phyloP scores from a whole-genome alignment of 139 green algal species.

The Astrephomene gubernaculifera region DNA sequence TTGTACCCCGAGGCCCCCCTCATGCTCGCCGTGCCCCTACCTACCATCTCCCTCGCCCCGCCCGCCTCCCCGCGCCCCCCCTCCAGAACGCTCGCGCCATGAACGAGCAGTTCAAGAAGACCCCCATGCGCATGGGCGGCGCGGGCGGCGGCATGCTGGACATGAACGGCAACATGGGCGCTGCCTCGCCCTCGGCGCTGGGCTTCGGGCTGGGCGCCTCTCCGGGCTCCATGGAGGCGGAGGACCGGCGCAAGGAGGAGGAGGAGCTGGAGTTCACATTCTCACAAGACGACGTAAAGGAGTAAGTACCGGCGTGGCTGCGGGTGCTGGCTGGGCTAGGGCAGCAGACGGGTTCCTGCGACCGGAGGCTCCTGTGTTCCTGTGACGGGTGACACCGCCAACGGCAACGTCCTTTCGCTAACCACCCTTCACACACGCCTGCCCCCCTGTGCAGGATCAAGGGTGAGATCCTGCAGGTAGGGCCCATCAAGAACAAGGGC shows the following conservation, averaged over 20 bases:
- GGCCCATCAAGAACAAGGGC: not conserved
- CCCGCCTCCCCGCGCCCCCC: not conserved
- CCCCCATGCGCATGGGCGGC: conserved; percentile 75
- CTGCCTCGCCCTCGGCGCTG: not conserved
- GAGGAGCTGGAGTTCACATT: conserved; percentile 63
- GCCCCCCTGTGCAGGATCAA: conserved; percentile 26
- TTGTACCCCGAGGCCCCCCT: no score
- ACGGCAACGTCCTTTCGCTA: no score
- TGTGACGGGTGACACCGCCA: no score
- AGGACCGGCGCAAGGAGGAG: conserved; percentile 63
- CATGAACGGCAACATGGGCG: conserved; percentile 47
- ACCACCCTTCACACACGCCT: no score
- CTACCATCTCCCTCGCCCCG: not conserved
- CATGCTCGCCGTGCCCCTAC: no score
- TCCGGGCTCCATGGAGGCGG: conserved; percentile 47
- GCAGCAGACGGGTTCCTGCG: no score
- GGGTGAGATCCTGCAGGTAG: conserved; percentile 18
- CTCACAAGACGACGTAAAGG: conserved; percentile 58
- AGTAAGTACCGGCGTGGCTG: conserved; percentile 31
- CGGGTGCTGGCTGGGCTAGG: no score
- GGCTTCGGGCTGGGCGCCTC: not conserved
- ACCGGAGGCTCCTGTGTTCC: no score
- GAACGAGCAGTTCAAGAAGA: conserved; percentile 78
- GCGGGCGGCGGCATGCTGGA: conserved; percentile 53
- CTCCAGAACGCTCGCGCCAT: conserved; percentile 55